Base-by-base conservation (phyloP, 306 rosid species). In the Purshia tridentata region DNA sequence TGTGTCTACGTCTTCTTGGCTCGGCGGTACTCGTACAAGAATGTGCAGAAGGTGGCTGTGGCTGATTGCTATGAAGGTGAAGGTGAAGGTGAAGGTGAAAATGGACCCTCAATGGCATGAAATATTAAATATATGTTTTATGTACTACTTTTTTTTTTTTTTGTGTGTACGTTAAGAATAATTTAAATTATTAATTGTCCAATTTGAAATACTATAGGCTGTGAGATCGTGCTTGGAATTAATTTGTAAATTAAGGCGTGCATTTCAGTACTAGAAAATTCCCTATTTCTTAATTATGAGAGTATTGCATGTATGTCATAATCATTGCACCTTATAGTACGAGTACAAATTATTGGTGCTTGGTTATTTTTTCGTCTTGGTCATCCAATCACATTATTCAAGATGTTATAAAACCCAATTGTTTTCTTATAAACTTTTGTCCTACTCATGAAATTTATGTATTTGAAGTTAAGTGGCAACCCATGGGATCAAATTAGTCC, bases 11-110 rank as follows among this genome's bases (percentile, higher is more conserved):
- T 88, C 53, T 82, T 87, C 77, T 22, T 91, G 78, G 97, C 99
- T n/a, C 84, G 96, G 13, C 71, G 88, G 49, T 91, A 90, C 70
- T 81, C 90, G 5, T 94, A 94, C 79, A 94, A 94, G 73, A 87
- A 70, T 77, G 97, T 94, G 74, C 96, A 94, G 83, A 88, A 82
- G 70, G 79, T 87, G 37, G 91, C 65, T 1, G 96, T 86, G 22
- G 89, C 81, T 13, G 92, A 85, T 59, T 85, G 85, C 72, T 77
- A 67, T 59, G 86, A 86, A 74, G 75, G 52, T 4, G 88, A 88
- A 57, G 83, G 77, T 59, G 86, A 86, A 74, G 75, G 52, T 4
- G 88, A 88, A 57, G 83, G 77, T 4, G 74, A 37, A 45, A 79
- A 41, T 15, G 73, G 39, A 53, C 88, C 49, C 51, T 73, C 81